Base-by-base conservation (phyloP, 306 rosid genomes). In the apple (Malus domestica) region DNA sequence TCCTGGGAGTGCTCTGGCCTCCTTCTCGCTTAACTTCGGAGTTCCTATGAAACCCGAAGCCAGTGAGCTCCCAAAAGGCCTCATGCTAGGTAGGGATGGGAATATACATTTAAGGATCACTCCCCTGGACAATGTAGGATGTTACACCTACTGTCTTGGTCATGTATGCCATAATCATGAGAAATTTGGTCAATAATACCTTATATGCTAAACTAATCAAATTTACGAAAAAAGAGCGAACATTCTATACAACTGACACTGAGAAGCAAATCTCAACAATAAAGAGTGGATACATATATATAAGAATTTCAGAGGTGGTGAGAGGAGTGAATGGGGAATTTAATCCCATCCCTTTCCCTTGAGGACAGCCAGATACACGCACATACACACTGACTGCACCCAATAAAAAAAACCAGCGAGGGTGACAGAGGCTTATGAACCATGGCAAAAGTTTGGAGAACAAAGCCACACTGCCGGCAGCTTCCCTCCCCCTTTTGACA, bases 401-500 rank as follows among this genome's bases (percentile, higher is more conserved):
- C 55, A 5, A 49, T 25, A 15, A 15, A 4, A 49, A 49, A 49
- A 58, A 63, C 54, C 70, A 73, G 44, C 58, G 32, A 46, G 52
- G 42, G 10, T 32, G 78, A 71, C 67, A 74, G 52, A 76, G 52
- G 84, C 84, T 76, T 76, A 63, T 77, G 73, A 76, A 66, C 49
- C 63, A 83, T 80, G 84, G 79, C 70, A 75, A 59, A 71, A 67
- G 71, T 18, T 75, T 16, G 44, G 75, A 57, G 25, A 64, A 60
- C 35, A 12, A 42, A 42, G 45, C 46, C 22, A 68, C 68, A 32
- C 49, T 67, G 58, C 69, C 80, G 79, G 84, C 78, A 80, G 76
- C 70, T 80, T 55, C 67, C 80, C 83, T 57, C 14, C 29, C 35
- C 35, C 70, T 80, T 81, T 83, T 83, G 76, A 73, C 89, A 80